A percentile compares a stretch with the other conserved stretches of the same genome.
These are phyloP conservation scores for Pneumocystis sp. DNA, from an alignment of 1,139 yeast species.

Conservation along the genomic window DNA sequence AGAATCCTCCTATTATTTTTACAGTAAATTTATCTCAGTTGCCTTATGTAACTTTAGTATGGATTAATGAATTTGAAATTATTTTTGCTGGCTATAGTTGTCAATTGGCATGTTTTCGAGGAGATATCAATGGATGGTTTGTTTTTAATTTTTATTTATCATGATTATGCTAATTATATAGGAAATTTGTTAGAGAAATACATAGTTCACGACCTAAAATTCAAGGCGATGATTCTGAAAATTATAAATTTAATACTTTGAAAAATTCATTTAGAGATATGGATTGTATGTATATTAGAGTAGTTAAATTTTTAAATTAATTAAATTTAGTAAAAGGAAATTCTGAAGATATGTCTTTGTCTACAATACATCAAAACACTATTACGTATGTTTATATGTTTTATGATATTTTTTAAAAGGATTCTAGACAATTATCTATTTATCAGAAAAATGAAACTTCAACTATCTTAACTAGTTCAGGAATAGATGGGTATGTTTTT, in stretches of 20 bases:
- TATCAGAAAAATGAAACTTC: neutral
- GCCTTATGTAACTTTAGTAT: constrained; percentile 67
- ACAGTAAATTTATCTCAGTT: constrained; percentile 52
- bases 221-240: constrained; percentile 31
- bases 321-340: constrained; percentile 17
- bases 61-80: constrained; percentile 48
- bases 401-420: neutral
- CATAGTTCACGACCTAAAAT: constrained; percentile 16
- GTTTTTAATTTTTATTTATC: constrained; percentile 53
- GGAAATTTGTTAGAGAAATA: constrained; percentile 18
- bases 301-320: constrained; percentile 36
- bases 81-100: constrained; percentile 89
- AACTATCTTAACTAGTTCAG: neutral
- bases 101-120: constrained; percentile 74
- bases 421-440: neutral
- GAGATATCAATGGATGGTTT: constrained; percentile 53
- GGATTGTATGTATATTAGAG: constrained; percentile 62
- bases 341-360: constrained; percentile 34
- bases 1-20: constrained; percentile 40
- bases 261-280: constrained; percentile 89
- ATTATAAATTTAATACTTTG: constrained; percentile 59
- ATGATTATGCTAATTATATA: constrained; percentile 25
- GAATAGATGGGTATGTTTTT: neutral
- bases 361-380: constrained; percentile 83
- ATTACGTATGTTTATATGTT: constrained; percentile 26